Base-by-base conservation (phyloP, 225 moss, liverwort and hornwort genomes). In the Neckera pumila region DNA sequence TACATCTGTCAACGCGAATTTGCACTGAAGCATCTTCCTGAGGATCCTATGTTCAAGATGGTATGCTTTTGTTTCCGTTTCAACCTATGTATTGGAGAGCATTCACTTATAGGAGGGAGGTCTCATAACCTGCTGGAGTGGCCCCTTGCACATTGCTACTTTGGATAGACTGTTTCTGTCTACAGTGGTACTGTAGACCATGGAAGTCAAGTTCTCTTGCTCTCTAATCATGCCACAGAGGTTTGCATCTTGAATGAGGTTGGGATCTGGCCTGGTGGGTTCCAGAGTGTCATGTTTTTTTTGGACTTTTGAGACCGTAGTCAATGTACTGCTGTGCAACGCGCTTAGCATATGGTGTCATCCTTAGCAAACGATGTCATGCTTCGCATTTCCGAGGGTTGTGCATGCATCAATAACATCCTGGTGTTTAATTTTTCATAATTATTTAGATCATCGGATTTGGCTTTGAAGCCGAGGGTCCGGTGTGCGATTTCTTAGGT, bases 1-100 rank as follows among this genome's bases (percentile, higher is more conserved):
- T 93, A 91, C 79, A 79, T 86, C 18, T 93, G 93, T 59, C 92
- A 90, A 62, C 90, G 89, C 19, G 92, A 93, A 73, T 92, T 92
- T 66, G 93, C 93, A 47, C 87, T 93, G 6, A 93, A 93, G 89
- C 93, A 93, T 89, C 93, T 93, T 66, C 93, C 93, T 45, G 71
- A 92, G 34, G 90, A 92, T 89, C 92, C 92, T 20, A 85, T 93
- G 89, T 93, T 92, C 80, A 89, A 93, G 76, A 87, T 93, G 92
- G 93, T 93, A 86, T 20, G 60, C 27, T 10, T 72, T 59, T 74
- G 33, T 86, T 10, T 53, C 47, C 42, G 20, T 47, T 62, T 16
- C 31, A 71, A 36, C 12, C 8, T 45, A 6, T 84, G 43, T 53
- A 27, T 26, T 62, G 51, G 60, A 61, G 77, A 82, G 67, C 19